phyloP scores from a whole-genome alignment of 352 stramenopile genomes.

The Aphanomyces stellatus region DNA sequence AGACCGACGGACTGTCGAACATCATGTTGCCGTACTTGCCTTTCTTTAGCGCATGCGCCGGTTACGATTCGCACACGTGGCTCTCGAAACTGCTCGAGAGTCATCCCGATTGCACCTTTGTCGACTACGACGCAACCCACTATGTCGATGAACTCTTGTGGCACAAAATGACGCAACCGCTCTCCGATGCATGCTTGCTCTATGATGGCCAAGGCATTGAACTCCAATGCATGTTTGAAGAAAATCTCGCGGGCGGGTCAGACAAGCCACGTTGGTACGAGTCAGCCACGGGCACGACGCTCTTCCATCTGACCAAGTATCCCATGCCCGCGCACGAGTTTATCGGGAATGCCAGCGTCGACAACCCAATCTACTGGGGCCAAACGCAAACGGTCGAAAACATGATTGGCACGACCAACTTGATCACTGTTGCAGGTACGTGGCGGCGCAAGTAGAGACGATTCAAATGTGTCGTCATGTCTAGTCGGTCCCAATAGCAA shows the following conservation, averaged over 20 bases:
- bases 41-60: constrained; percentile 94
- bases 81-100: constrained; percentile 91
- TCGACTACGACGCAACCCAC: constrained; percentile 82
- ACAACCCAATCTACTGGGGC: constrained; percentile 40
- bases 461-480: neutral
- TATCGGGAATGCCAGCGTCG: constrained; percentile 27
- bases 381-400: constrained; percentile 37
- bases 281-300: constrained; percentile 43
- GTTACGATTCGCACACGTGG: constrained; percentile 91
- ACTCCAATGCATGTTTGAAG: constrained; percentile 88
- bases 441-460: neutral
- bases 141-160: constrained; percentile 89
- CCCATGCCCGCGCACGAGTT: constrained; percentile 52
- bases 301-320: constrained; percentile 86
- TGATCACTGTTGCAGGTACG: constrained; percentile 68
- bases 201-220: constrained; percentile 63
- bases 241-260: constrained; percentile 63
- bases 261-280: constrained; percentile 88
- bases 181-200: constrained; percentile 75
- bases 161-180: constrained; percentile 69
- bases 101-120: constrained; percentile 87
- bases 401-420: constrained; percentile 49
- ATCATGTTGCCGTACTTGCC: constrained; percentile 92
- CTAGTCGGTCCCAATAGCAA: constrained; percentile 19
- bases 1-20: constrained; percentile 50